phyloP scores from a whole-genome alignment of 1,284 basidiomycete genomes.

The Heliocybe sulcata region DNA sequence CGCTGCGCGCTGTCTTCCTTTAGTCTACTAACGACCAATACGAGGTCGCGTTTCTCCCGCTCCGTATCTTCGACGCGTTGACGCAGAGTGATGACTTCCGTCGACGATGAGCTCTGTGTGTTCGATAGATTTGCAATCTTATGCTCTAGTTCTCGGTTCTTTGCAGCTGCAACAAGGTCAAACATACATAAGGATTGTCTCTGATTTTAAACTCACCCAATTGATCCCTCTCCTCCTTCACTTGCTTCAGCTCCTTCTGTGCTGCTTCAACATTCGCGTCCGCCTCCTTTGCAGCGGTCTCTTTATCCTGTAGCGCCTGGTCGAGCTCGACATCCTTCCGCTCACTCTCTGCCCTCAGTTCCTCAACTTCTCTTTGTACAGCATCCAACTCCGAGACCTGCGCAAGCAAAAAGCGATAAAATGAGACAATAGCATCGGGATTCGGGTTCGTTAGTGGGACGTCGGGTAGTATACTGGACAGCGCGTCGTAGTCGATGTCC shows the following conservation, averaged over 20 bases:
- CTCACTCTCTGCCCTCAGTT: conserved; percentile 52
- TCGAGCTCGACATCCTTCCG: conserved; percentile 73
- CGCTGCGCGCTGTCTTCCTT: conserved; percentile 64
- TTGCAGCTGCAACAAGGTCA: conserved; percentile 29
- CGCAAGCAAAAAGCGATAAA: conserved; percentile 56
- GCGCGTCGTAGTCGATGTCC: conserved; percentile 54
- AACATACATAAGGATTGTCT: background rate
- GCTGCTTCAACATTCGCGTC: conserved; percentile 41
- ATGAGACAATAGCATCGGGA: conserved; percentile 45
- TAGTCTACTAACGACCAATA: conserved; percentile 65
- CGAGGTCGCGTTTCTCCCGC: conserved; percentile 73
- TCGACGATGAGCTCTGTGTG: conserved; percentile 50
- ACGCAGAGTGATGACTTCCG: conserved; percentile 51
- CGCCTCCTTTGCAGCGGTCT: conserved; percentile 47
- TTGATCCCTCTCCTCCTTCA: conserved; percentile 55
- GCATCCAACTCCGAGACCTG: conserved; percentile 48
- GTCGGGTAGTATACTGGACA: conserved; percentile 47
- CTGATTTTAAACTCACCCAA: conserved; percentile 39
- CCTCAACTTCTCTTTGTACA: conserved; percentile 54
- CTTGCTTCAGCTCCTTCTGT: conserved; percentile 44
- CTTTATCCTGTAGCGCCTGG: conserved; percentile 68
- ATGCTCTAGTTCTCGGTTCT: conserved; percentile 43
- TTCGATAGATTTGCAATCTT: conserved; percentile 45
- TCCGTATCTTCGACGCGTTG: conserved; percentile 63
- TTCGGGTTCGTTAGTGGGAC: conserved; percentile 47